Evolutionary conservation across 2,329 filamentous ascomycete species (phyloP).

Genomic region (Trichothecium sympodiale): DNA sequence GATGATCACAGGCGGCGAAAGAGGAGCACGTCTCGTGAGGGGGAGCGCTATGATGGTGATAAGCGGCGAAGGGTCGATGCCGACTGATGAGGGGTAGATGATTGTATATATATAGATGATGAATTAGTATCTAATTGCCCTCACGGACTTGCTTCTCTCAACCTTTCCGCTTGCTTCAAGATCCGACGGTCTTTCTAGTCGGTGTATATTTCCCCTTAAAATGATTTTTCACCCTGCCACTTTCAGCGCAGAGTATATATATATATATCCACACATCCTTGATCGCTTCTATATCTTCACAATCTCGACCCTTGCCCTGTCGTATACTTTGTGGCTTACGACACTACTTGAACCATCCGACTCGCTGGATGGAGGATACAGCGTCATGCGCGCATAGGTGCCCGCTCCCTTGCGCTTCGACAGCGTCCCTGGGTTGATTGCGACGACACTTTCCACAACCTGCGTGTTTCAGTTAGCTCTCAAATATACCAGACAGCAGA

Average conservation of each 20-base stretch:
- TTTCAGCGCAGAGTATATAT: too few species aligned
- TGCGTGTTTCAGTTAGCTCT: conserved; percentile 23
- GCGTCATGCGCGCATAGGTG: conserved; percentile 70
- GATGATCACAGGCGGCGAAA: conserved; percentile 41
- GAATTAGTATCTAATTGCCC: background rate
- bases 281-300: conserved; percentile 49
- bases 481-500: too few species aligned
- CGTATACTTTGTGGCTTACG: conserved; percentile 66
- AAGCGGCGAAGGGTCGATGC: conserved; percentile 48
- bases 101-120: background rate
- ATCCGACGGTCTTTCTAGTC: too few species aligned
- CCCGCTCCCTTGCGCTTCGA: conserved; percentile 78
- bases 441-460: conserved; percentile 83
- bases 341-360: conserved; percentile 46
- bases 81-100: conserved; percentile 9
- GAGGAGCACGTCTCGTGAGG: conserved; percentile 44
- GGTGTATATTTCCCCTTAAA: too few species aligned
- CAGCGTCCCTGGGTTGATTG: conserved; percentile 81
- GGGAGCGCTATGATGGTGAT: conserved; percentile 42
- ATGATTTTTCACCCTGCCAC: too few species aligned
- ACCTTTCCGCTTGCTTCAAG: background rate
- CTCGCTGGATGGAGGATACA: conserved; percentile 51
- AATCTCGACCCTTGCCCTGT: conserved; percentile 79
- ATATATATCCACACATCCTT: too few species aligned
- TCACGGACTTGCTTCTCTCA: background rate